Conservation (phyloP, 768 basidiomycete species). For the Rhodocollybia butyracea region DNA sequence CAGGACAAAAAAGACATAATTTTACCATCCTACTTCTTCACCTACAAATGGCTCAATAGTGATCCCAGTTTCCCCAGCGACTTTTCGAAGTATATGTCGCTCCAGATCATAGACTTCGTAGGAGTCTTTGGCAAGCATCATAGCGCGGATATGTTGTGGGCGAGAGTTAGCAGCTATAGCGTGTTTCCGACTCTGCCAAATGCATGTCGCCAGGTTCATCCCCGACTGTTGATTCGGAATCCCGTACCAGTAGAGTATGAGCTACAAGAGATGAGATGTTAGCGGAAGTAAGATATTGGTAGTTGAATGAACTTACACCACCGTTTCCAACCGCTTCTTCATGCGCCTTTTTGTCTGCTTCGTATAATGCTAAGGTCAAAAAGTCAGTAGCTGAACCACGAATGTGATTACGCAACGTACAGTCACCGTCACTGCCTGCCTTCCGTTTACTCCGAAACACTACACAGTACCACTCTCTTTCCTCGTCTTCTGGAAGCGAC, state of each 20-base stretch:
- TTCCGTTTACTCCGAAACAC: conserved; percentile 82
- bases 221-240: conserved; percentile 72
- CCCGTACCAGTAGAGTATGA: conserved; percentile 95
- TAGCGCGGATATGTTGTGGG: conserved; percentile 80
- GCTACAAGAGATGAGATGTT: conserved; percentile 30
- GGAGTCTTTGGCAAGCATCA: conserved; percentile 70
- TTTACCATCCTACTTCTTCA: conserved; percentile 69
- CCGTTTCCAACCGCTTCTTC: conserved; percentile 90
- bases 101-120: conserved; percentile 82
- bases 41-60: conserved; percentile 57
- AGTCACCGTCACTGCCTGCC: conserved; percentile 61
- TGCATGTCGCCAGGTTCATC: conserved; percentile 91
- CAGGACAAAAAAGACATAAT: background rate
- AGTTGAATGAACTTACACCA: conserved; percentile 50
- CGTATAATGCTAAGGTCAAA: conserved; percentile 63
- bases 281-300: background rate
- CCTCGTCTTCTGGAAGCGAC: conserved; percentile 61
- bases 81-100: conserved; percentile 70
- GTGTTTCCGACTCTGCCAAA: conserved; percentile 88
- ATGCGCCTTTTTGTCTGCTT: conserved; percentile 84
- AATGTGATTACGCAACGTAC: conserved; percentile 39
- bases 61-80: conserved; percentile 52
- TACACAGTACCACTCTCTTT: conserved; percentile 90
- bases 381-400: background rate
- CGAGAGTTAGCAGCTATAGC: conserved; percentile 78